These are phyloP conservation scores for Pseudonitzschia multiseries DNA, from an alignment of 108 stramenopile species.

Conservation along the genomic window DNA sequence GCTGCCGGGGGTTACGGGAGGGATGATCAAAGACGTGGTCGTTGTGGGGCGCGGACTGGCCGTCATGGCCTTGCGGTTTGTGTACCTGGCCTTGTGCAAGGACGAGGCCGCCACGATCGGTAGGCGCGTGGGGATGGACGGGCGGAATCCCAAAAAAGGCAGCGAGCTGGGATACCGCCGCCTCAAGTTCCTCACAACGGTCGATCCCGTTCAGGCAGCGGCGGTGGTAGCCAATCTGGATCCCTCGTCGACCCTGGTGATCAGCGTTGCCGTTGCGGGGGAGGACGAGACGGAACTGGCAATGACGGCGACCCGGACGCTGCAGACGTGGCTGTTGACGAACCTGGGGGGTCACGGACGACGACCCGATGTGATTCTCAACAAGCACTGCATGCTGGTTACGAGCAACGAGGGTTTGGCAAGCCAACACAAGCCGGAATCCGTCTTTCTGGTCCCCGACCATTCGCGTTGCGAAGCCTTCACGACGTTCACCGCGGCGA, in stretches of 20 bases:
- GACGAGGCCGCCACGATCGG: slow-evolving; percentile 47
- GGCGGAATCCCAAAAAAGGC: neutral
- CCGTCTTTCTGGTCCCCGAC: slow-evolving; percentile 60
- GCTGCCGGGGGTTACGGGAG: slow-evolving; percentile 57
- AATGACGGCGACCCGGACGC: slow-evolving; percentile 28
- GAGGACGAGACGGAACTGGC: slow-evolving; percentile 45
- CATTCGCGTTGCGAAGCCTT: slow-evolving; percentile 75
- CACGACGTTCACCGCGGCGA: slow-evolving; percentile 66
- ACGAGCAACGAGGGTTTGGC: slow-evolving; percentile 52
- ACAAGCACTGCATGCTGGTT: slow-evolving; percentile 72
- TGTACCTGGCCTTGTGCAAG: slow-evolving; percentile 60
- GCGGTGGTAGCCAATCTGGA: slow-evolving; percentile 49
- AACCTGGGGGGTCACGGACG: slow-evolving; percentile 34
- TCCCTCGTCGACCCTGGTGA: slow-evolving; percentile 70
- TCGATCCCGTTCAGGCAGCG: slow-evolving; percentile 58
- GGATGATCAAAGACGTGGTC: slow-evolving; percentile 67
- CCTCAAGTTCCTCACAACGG: slow-evolving; percentile 56
- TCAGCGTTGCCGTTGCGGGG: slow-evolving; percentile 49
- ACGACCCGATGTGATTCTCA: slow-evolving; percentile 37
- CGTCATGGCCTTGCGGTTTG: slow-evolving; percentile 66
- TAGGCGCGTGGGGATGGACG: slow-evolving; percentile 38
- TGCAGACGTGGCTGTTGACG: slow-evolving; percentile 61
- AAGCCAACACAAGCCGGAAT: slow-evolving; percentile 47
- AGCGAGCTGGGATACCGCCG: slow-evolving; percentile 34
- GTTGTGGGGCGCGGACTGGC: slow-evolving; percentile 63